These are phyloP conservation scores for Acrocalymma vagum DNA, from an alignment of 2,329 filamentous ascomycete species.

Conservation along the genomic window DNA sequence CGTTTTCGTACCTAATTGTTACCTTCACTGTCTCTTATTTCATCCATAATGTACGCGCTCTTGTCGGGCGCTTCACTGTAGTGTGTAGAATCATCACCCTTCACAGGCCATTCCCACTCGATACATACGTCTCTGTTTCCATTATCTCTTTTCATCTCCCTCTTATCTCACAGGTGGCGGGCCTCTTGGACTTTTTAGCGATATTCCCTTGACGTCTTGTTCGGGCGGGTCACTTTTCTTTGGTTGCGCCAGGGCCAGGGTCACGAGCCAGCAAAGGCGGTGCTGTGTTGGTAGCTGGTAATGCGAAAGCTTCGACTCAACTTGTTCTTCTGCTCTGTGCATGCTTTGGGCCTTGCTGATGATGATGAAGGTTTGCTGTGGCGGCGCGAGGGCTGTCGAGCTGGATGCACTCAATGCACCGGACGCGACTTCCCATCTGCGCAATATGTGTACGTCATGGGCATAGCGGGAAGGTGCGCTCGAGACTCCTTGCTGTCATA, in stretches of 20 bases:
- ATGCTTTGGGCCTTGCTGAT: conserved; percentile 1
- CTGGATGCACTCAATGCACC: conserved; percentile 1
- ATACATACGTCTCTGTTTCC: conserved; percentile 14
- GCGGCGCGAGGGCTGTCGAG: background rate
- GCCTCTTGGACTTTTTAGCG: conserved; percentile 21
- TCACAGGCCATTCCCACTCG: conserved; percentile 20
- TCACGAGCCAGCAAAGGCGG: conserved; percentile 16
- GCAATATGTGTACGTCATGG: background rate
- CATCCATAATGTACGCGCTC: conserved; percentile 24
- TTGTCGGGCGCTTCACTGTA: conserved; percentile 20
- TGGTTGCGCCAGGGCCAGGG: too few species aligned
- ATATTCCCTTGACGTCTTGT: conserved; percentile 17
- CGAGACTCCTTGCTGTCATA: background rate
- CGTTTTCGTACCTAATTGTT: conserved; percentile 13
- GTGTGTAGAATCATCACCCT: conserved; percentile 26
- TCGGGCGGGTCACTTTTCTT: conserved; percentile 12
- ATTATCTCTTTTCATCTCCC: conserved; percentile 18
- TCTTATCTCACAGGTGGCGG: conserved; percentile 21
- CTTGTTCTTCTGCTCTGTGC: conserved; percentile 2
- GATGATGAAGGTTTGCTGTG: background rate
- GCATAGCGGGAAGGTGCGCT: background rate
- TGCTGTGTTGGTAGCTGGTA: conserved; percentile 16
- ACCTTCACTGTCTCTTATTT: conserved; percentile 19
- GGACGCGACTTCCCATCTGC: background rate
- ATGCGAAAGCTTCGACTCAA: conserved; percentile 24